Evolutionary conservation across 2,329 filamentous ascomycete species (phyloP), one percentile per base, ranked within the genome.

Genomic region (Apiospora hydei): DNA sequence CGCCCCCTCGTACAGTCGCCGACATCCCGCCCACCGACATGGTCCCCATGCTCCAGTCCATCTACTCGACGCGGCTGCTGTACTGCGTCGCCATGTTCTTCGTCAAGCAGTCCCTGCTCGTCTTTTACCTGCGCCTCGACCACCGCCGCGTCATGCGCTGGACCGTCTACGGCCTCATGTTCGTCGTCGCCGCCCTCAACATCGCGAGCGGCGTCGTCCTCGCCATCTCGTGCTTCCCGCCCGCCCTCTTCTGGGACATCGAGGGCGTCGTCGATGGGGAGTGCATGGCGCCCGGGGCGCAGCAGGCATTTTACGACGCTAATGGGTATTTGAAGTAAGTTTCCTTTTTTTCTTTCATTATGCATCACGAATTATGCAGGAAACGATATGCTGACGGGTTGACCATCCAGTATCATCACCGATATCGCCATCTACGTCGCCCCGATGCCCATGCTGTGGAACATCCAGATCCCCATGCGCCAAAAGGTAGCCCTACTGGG

Each of bases 71-170:
- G 14, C 61, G 72, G 6, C 71, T 73, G 4, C 64, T 73, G 16
- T 73, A 73, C 46, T 64, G 72, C 16, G 51, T 72, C 3, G 71
- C 69, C n/a, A 71, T 67, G n/a, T 70, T 72, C 69, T 68, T 73
- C 38, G 71, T 73, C 21, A 73, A 73, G 66, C n/a, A 71, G 66
- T 69, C 68, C 18, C 71, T 73, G 44, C 66, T 73, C 30, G 67
- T 71, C 26, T 73, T 73, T 71, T 73, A 73, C 57, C 69, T 72
- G 7, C 72, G 72, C 16, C 71, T 73, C 41, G 72, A 73, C 38
- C 47, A 43, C 44, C 72, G 71, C 5, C 64, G 68, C n/a, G 21
- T 67, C 49, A 72, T 73, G 71, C 69, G 69, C 46, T 72, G 71
- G 68, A 70, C 69, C 14, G 71, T 72, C n/a, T 72, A 71, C 46